These are phyloP conservation scores for Tephrocybe sp. DNA, from an alignment of 768 basidiomycete species.

Conservation along the genomic window DNA sequence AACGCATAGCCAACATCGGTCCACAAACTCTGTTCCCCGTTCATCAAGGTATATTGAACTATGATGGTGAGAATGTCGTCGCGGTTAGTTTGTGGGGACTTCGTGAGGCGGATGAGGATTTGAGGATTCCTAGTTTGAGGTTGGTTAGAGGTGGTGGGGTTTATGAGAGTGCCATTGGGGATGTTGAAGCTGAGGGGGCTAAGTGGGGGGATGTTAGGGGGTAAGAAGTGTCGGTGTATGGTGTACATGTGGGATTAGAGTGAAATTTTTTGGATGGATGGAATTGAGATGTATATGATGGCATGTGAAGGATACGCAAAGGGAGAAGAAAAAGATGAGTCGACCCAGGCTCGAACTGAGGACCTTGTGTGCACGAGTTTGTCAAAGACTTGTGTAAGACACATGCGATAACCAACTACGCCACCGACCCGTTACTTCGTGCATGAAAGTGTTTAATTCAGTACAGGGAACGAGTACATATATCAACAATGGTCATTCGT, in stretches of 20 bases:
- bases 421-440: no score
- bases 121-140: conserved; percentile 11
- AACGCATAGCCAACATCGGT: conserved; percentile 16
- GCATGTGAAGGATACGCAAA: no score
- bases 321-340: no score
- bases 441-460: no score
- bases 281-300: no score
- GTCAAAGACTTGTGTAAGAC: no score
- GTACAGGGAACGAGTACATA: no score
- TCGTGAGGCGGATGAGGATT: conserved; percentile 4
- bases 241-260: not conserved
- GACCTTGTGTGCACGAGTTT: no score
- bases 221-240: not conserved
- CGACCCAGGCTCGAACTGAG: no score
- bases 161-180: conserved; percentile 9
- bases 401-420: no score
- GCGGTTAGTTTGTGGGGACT: conserved; percentile 17
- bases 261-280: no score
- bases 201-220: not conserved
- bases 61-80: conserved; percentile 11
- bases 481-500: no score
- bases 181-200: conserved; percentile 11
- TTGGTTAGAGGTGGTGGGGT: not conserved
- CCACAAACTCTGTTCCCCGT: conserved; percentile 15
- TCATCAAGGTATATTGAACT: conserved; percentile 15